These are phyloP conservation scores for Cercophora newfieldiana DNA, from an alignment of 495 filamentous ascomycete species.

Conservation along the genomic window DNA sequence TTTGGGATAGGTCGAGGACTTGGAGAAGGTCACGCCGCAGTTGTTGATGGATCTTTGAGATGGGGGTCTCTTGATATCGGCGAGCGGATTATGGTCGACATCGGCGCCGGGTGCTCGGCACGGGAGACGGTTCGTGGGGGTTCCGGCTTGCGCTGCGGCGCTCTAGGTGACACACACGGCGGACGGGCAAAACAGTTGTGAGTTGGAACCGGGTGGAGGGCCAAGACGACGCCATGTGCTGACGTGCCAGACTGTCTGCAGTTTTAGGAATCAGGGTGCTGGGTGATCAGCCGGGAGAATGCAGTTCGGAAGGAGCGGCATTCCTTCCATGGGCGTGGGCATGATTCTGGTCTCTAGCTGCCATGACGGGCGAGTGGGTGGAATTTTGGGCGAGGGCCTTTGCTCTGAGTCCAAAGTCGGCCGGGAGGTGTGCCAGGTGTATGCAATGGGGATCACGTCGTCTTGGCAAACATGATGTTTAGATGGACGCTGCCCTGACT, in stretches of 20 bases:
- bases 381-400: background rate
- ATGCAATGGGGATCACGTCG: background rate
- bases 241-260: background rate
- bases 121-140: background rate
- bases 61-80: background rate
- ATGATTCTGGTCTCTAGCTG: too few species aligned
- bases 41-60: conserved; percentile 82
- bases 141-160: too few species aligned
- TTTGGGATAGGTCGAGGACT: conserved; percentile 63
- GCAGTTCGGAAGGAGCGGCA: background rate
- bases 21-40: conserved; percentile 90
- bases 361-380: background rate
- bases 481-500: background rate
- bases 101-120: too few species aligned
- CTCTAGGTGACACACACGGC: background rate
- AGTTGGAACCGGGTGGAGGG: background rate
- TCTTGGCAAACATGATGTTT: background rate
- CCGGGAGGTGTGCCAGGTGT: background rate
- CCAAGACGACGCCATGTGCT: background rate
- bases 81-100: background rate
- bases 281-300: background rate
- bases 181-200: background rate
- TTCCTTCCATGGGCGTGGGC: background rate
- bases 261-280: background rate
- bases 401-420: background rate